Conservation (phyloP, 768 basidiomycete species). For the Coprinopsis sp. region DNA sequence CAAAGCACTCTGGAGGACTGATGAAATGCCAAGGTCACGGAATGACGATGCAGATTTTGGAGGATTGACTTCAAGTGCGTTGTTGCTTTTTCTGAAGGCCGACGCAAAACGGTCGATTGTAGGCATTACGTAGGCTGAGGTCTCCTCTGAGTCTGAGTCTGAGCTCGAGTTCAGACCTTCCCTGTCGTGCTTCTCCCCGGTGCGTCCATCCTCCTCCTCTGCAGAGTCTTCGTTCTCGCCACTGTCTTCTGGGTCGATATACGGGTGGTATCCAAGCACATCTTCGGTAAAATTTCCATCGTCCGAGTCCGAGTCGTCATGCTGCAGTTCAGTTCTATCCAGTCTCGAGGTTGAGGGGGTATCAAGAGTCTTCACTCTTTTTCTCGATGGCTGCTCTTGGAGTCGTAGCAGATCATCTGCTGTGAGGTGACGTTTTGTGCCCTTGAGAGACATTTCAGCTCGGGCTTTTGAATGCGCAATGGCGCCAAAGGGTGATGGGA, state of each 20-base stretch:
- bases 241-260: constrained; percentile 7
- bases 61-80: background rate
- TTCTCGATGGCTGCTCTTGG: constrained; percentile 38
- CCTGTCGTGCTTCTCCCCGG: constrained; percentile 8
- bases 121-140: constrained; percentile 6
- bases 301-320: constrained; percentile 17
- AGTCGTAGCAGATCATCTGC: constrained; percentile 44
- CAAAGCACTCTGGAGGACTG: constrained; percentile 59
- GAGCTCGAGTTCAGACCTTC: constrained; percentile 6
- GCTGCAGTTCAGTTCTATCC: background rate
- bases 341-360: background rate
- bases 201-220: constrained; percentile 3
- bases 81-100: background rate
- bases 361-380: constrained; percentile 32
- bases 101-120: constrained; percentile 16
- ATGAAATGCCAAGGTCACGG: constrained; percentile 53
- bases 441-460: background rate
- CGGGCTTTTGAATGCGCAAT: background rate
- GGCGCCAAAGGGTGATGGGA: background rate
- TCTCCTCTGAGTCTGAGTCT: constrained; percentile 6
- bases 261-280: constrained; percentile 5
- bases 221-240: background rate
- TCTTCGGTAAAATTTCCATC: constrained; percentile 1
- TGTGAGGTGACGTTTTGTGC: constrained; percentile 24
- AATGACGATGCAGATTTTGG: constrained; percentile 27